phyloP scores from a whole-genome alignment of 129 eudicot genomes.

The Sambucus nigra region DNA sequence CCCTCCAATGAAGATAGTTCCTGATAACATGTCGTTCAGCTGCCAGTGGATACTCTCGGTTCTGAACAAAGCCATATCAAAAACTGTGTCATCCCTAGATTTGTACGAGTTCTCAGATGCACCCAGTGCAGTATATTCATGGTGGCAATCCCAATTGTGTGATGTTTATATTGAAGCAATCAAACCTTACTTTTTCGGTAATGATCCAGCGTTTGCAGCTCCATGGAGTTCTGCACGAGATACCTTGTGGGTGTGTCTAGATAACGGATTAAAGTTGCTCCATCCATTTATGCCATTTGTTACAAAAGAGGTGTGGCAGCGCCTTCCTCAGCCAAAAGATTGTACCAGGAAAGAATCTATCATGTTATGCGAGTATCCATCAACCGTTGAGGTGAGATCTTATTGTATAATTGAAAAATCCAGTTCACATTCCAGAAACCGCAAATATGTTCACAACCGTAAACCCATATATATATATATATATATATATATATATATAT shows the following conservation, averaged over 20 bases:
- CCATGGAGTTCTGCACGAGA: slow-evolving; percentile 62
- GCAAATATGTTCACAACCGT: too few species aligned
- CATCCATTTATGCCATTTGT: slow-evolving; percentile 96
- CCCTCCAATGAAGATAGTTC: slow-evolving; percentile 50
- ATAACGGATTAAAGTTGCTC: slow-evolving; percentile 68
- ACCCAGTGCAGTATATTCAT: slow-evolving; percentile 68
- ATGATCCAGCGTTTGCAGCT: slow-evolving; percentile 33
- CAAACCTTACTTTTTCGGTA: slow-evolving; percentile 63
- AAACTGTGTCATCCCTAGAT: slow-evolving; percentile 59
- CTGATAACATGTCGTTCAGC: slow-evolving; percentile 53
- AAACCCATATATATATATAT: too few species aligned
- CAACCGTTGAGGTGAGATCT: slow-evolving; percentile 46
- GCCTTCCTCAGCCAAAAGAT: slow-evolving; percentile 65
- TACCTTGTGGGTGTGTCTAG: slow-evolving; percentile 79
- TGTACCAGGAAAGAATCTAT: slow-evolving; percentile 60
- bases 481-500: too few species aligned
- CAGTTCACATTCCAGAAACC: too few species aligned
- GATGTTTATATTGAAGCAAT: slow-evolving; percentile 79
- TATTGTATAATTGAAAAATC: background rate
- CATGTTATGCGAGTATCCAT: slow-evolving; percentile 68
- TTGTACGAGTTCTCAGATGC: slow-evolving; percentile 84
- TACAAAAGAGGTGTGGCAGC: slow-evolving; percentile 93
- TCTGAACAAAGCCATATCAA: slow-evolving; percentile 63
- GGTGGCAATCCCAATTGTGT: slow-evolving; percentile 93
- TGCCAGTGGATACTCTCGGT: slow-evolving; percentile 95